Percentiles rank a stretch among this genome's conserved stretches.
phyloP scores from a whole-genome alignment of 2,329 filamentous ascomycete species.

The Neophaeococcomyces aloes region DNA sequence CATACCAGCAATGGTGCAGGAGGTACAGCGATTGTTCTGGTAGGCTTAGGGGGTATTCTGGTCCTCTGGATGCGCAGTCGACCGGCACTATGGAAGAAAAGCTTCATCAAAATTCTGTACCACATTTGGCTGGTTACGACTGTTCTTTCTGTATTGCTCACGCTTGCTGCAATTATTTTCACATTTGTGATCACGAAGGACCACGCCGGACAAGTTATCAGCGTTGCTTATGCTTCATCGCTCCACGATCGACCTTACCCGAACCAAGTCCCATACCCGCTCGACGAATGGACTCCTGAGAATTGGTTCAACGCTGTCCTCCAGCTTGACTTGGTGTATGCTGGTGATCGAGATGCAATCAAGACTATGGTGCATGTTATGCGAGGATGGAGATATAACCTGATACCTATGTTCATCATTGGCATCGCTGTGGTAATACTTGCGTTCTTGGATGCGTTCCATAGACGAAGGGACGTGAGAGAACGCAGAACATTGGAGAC shows the following conservation, averaged over 20 bases:
- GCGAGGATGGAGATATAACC: constrained; percentile 19
- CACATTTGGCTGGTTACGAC: constrained; percentile 17
- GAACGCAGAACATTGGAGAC: not conserved
- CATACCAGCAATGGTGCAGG: constrained; percentile 21
- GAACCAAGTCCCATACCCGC: constrained; percentile 26
- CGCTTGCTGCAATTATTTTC: constrained; percentile 18
- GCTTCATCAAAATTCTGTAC: constrained; percentile 3
- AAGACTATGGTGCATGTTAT: constrained; percentile 15
- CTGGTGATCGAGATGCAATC: constrained; percentile 14
- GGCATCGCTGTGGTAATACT: constrained; percentile 10
- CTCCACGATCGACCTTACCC: constrained; percentile 16
- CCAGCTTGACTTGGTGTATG: constrained; percentile 12
- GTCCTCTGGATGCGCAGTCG: constrained; percentile 13
- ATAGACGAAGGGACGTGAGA: constrained; percentile 1
- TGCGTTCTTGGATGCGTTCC: constrained; percentile 11
- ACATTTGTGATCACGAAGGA: constrained; percentile 17
- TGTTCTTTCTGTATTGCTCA: constrained; percentile 14
- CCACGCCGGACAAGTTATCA: constrained; percentile 18
- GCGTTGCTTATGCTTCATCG: constrained; percentile 17
- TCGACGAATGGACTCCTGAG: constrained; percentile 20
- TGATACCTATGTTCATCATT: constrained; percentile 20
- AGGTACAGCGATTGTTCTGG: constrained; percentile 19
- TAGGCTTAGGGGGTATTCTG: constrained; percentile 16
- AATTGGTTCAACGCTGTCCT: constrained; percentile 21
- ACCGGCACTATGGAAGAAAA: constrained; percentile 1